Conservation (phyloP, 129 eudicot species). For the Lactuca saligna region DNA sequence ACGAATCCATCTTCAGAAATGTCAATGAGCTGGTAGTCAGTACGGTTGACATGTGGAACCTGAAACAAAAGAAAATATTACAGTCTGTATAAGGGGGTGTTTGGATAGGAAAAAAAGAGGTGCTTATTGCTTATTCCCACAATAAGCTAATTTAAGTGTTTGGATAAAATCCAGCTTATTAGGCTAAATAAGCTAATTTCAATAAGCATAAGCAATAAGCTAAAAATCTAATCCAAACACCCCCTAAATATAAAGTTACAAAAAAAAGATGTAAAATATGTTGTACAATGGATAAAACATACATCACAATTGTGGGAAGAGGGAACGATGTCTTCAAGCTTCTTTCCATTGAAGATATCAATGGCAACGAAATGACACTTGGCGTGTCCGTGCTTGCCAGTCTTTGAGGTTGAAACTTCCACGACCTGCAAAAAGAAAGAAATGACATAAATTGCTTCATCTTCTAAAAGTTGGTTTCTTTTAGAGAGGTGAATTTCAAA, state of each 20-base stretch:
- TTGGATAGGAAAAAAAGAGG: too few species aligned
- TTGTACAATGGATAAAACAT: conserved; percentile 11
- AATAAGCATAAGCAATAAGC: too few species aligned
- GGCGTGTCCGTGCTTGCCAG: conserved; percentile 84
- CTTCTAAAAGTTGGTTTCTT: background rate
- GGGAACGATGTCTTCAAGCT: conserved; percentile 79
- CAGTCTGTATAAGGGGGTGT: too few species aligned
- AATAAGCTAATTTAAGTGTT: too few species aligned
- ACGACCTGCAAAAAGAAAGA: conserved; percentile 47
- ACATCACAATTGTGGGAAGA: conserved; percentile 87
- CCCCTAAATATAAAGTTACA: background rate
- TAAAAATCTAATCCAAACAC: too few species aligned
- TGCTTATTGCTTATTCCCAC: too few species aligned
- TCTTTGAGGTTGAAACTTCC: conserved; percentile 76
- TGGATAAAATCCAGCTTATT: too few species aligned
- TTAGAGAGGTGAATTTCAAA: too few species aligned
- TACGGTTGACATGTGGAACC: conserved; percentile 74
- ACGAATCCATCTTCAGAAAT: conserved; percentile 74
- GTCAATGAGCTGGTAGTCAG: conserved; percentile 73
- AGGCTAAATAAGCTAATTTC: too few species aligned
- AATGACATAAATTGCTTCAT: background rate
- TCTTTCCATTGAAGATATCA: conserved; percentile 72
- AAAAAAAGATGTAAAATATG: background rate
- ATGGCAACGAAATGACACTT: conserved; percentile 78
- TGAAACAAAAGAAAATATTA: conserved; percentile 17